Evolutionary conservation across 306 rosid species (phyloP).

Genomic region (Gillenia trifoliata): DNA sequence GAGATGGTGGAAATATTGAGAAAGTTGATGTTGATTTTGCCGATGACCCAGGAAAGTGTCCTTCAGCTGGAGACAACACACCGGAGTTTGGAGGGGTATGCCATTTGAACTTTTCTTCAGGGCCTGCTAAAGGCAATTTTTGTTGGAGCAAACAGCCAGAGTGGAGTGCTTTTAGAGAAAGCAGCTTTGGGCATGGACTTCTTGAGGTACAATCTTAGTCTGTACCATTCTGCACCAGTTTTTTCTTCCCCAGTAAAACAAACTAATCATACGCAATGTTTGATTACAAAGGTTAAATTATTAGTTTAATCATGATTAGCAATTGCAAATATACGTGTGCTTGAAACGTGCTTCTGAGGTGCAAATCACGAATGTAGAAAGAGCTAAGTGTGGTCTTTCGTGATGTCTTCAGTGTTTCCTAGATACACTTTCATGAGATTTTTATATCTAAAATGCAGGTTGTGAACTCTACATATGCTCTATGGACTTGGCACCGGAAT

Average conservation of each 20-base stretch:
- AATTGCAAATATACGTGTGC: background rate
- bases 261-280: background rate
- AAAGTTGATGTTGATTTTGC: conserved; percentile 81
- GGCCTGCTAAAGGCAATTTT: conserved; percentile 78
- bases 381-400: background rate
- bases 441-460: conserved; percentile 41
- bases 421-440: background rate
- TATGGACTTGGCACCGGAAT: conserved; percentile 95
- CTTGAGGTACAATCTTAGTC: conserved; percentile 64
- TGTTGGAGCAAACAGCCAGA: conserved; percentile 86
- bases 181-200: conserved; percentile 96
- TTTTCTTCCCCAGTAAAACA: background rate
- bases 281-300: background rate
- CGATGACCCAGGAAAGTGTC: conserved; percentile 87
- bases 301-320: background rate
- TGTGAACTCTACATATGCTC: conserved; percentile 69
- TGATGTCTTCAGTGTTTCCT: background rate
- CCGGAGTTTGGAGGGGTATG: conserved; percentile 91
- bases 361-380: background rate
- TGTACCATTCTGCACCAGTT: too few relatives aligned
- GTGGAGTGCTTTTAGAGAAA: conserved; percentile 95
- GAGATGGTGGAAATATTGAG: conserved; percentile 96
- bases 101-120: conserved; percentile 61
- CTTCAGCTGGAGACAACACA: conserved; percentile 61
- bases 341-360: background rate